Evolutionary conservation across 148 eudicot genomes (phyloP).

Genomic region (Heliosperma pusillum): DNA sequence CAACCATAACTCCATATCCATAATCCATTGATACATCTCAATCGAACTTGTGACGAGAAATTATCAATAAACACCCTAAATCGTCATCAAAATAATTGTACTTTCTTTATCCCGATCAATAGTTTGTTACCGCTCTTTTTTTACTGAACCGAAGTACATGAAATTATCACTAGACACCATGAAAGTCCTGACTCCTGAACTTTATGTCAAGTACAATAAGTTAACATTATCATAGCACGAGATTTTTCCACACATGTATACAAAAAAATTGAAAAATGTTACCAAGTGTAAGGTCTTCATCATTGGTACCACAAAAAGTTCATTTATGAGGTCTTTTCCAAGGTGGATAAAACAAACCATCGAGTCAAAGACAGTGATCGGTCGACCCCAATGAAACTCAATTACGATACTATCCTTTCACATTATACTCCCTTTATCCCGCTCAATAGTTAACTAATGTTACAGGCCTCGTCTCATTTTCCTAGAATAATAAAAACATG

Average conservation of each 20-base stretch:
- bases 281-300: neutral
- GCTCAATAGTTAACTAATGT: too few relatives aligned
- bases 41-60: neutral
- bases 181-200: neutral
- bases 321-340: too few relatives aligned
- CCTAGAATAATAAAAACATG: neutral
- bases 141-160: too few relatives aligned
- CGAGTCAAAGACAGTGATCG: neutral
- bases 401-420: neutral
- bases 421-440: too few relatives aligned
- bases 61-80: neutral
- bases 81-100: neutral
- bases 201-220: neutral
- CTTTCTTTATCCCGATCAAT: too few relatives aligned
- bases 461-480: too few relatives aligned
- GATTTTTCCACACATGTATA: neutral
- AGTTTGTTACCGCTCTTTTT: too few relatives aligned
- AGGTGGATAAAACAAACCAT: too few relatives aligned
- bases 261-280: neutral
- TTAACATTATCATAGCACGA: neutral
- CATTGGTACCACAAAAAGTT: slow-evolving; percentile 1
- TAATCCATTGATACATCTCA: neutral
- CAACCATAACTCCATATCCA: neutral
- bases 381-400: neutral
- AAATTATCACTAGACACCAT: too few relatives aligned